phyloP scores from a whole-genome alignment of 164 flowering plant genomes.

The Hamamelis virginiana region DNA sequence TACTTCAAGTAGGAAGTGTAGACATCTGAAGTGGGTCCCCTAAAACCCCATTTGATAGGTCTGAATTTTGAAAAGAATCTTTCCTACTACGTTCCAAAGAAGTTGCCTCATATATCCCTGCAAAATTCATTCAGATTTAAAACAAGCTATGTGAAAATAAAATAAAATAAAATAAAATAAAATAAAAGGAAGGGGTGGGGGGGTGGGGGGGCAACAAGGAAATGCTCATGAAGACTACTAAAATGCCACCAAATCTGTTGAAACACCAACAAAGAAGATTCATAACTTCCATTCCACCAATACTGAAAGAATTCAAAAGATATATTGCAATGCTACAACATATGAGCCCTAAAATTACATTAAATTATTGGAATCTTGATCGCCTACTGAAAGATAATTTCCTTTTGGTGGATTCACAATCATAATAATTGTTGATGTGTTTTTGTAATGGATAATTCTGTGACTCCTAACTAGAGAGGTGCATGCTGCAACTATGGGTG shows the following conservation, averaged over 20 bases:
- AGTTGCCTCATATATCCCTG: conserved; percentile 90
- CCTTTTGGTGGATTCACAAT: too few species aligned
- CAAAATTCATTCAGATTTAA: conserved; percentile 11
- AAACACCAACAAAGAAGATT: background rate
- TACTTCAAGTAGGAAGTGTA: conserved; percentile 65
- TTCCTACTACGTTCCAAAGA: conserved; percentile 70
- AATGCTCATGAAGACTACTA: background rate
- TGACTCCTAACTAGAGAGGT: too few species aligned
- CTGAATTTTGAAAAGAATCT: conserved; percentile 44
- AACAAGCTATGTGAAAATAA: background rate
- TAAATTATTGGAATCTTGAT: too few species aligned
- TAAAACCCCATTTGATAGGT: conserved; percentile 43
- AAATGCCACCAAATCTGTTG: background rate
- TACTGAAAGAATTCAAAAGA: background rate
- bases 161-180: background rate
- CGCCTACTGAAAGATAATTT: too few species aligned
- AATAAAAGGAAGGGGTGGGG: too few species aligned
- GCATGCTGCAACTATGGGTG: too few species aligned
- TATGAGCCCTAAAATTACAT: too few species aligned
- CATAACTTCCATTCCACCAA: background rate
- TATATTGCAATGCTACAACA: too few species aligned
- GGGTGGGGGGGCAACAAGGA: too few species aligned
- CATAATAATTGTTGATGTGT: too few species aligned
- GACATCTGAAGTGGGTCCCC: conserved; percentile 52
- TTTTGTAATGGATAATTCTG: too few species aligned